Percentiles rank a stretch among this genome's conserved stretches.
phyloP scores from a whole-genome alignment of 108 stramenopile species.

The Nitzschia palea region DNA sequence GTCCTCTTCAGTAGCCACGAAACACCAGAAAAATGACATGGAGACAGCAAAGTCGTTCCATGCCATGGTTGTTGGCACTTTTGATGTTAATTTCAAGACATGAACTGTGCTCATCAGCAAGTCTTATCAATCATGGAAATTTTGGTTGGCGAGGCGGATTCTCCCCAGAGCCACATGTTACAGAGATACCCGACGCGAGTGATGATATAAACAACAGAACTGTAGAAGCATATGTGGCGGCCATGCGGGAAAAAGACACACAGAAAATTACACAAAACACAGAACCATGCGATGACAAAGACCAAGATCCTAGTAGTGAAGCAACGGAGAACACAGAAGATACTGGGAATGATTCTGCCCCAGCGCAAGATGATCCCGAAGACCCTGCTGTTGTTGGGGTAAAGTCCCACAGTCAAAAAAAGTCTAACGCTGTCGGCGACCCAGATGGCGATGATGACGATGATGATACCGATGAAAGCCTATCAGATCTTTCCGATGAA shows the following conservation, averaged over 20 bases:
- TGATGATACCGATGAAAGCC: constrained; percentile 23
- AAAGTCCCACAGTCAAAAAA: constrained; percentile 42
- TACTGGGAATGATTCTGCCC: not conserved
- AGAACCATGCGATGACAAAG: not conserved
- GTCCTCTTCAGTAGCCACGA: too few relatives aligned
- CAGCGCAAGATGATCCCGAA: constrained; percentile 4
- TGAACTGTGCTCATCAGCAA: not conserved
- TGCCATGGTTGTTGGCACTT: not conserved
- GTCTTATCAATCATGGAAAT: too few relatives aligned
- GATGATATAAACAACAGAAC: constrained; percentile 8
- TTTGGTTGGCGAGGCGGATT: constrained; percentile 12
- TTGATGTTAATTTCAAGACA: not conserved
- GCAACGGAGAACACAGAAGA: not conserved
- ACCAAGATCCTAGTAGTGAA: not conserved
- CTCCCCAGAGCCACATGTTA: not conserved
- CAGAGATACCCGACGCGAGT: not conserved
- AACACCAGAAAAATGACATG: not conserved
- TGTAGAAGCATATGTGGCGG: constrained; percentile 38
- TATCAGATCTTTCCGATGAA: constrained; percentile 40
- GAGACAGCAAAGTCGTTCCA: not conserved
- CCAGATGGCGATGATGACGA: constrained; percentile 74
- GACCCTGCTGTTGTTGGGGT: constrained; percentile 29
- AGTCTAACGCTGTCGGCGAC: constrained; percentile 81
- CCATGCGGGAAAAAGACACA: constrained; percentile 31
- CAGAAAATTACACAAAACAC: not conserved